Evolutionary conservation across 176 grass and related monocot species (phyloP), one percentile per base, ranked within the genome.

Genomic region (Eleusine coracana): DNA sequence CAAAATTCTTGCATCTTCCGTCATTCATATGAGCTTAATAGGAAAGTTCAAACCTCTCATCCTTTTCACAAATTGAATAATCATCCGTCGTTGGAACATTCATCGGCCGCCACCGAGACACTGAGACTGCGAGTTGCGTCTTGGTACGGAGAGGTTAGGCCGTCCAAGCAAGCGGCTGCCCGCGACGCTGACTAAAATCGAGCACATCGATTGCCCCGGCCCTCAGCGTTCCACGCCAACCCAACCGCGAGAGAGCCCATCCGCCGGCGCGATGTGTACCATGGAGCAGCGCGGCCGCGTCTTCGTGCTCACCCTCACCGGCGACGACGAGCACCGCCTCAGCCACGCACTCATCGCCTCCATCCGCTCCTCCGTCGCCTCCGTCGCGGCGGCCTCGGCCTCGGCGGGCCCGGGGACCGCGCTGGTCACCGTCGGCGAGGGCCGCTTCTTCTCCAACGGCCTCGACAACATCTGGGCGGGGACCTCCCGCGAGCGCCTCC

Each of bases 381-480:
- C 56, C 18, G 77, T 66, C 70, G 37, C 56, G 1, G 79, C 46
- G 0, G 84, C 59, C 20, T 73, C 78, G 15, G 75, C 84, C 29
- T 13, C 51, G 20, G 73, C 80, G 15, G 84, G 63, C 29, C 72
- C 81, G 11, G 86, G 82, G 8, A 42, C 76, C 1, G 95, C 90
- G 39, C 92, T 98, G 36, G 88, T 98, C 37, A 93, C 88, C 34
- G 82, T 87, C 66, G 90, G 79, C 46, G 95, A 98, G 85, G 95
- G 92, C 48, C 89, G 90, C 5, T 98, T 98, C 88, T 98, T 98
- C 88, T 98, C 95, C 79, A 98, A 98, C 76, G 95, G 95, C 0
- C 90, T 98, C 5, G 95, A 94, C 75, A 77, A 92, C 52, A 90
- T 74, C 31, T 94, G 92, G 90, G 90, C 81, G 68, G 73, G 78